Evolutionary conservation across 2,329 filamentous ascomycete species (phyloP), one percentile per base, ranked within the genome.

Genomic region (Trichoderma sp.): DNA sequence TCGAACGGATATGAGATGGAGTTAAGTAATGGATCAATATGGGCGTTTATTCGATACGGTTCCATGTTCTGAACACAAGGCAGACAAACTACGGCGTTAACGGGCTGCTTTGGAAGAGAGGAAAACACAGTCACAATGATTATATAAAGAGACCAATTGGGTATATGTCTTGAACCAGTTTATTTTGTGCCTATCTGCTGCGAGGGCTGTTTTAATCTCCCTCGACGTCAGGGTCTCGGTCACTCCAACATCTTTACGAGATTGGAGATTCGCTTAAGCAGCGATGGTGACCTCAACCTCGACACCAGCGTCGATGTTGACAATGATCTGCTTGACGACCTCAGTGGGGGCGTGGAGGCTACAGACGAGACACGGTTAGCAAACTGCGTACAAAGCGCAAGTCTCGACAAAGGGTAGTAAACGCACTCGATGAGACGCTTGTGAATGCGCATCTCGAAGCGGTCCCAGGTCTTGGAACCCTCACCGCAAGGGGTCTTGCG

Each of bases 391-490:
- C 15, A 30, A 47, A 71, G 30, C 26, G 4, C n/a, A n/a, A 36
- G 9, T 34, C 9, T n/a, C 26, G 6, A n/a, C 14, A 47, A 24
- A 8, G 14, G n/a, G 15, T 11, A 21, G 21, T 39, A 70, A 58
- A 89, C 90, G 80, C 83, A 93, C 90, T 97, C 95, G 83, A 98
- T 98, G 82, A 98, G 89, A 80, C 95, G 93, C 92, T 98, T 98
- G 91, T 98, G 94, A 84, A 98, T 97, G 88, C 95, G 92, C 94
- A 99, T 97, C 92, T 99, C 95, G 86, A 89, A 99, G 85, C 89
- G 91, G 85, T 98, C 96, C 96, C 96, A 99, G 83, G 96, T 99
- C 94, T 99, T 99, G 86, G 93, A 97, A 88, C 96, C 96, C 91
- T 99, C 96, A 93, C 96, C 96, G 87, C 93, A 96, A 84, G 96